Evolutionary conservation across 768 basidiomycete genomes (phyloP), one percentile per base, ranked within the genome.

Genomic region (Butyriboletus loyo): DNA sequence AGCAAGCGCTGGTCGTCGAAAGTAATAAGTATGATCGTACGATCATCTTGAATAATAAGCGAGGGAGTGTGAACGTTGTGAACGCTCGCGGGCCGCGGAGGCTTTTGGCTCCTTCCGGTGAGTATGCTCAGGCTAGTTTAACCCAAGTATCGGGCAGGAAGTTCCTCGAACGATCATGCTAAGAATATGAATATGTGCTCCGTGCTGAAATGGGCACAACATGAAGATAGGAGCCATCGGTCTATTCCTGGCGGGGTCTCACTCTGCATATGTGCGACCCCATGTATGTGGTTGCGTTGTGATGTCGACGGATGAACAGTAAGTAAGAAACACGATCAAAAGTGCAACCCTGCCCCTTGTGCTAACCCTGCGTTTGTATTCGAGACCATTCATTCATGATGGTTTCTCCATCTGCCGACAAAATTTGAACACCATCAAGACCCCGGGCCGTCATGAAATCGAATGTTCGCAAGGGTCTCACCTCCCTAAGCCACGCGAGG

Each of bases 1-100:
- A 14, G n/a, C 34, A 24, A 57, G 7, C 28, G 36, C n/a, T 17
- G 24, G 34, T 25, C 25, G n/a, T 14, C 28, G 19, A 44, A 9
- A 30, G 27, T 15, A 19, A 30, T 30, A 13, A 37, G 6, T n/a
- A n/a, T n/a, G n/a, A n/a, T n/a, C n/a, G n/a, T n/a, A n/a, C n/a
- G n/a, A n/a, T 25, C 25, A 22, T 14, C 28, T 24, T 49, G 7
- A 30, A 32, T 15, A 19, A 30, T 30, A 13, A 37, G 6, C 34
- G n/a, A 30, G 21, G 19, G 30, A 17, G 39, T 37, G 53, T 46
- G 53, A 61, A 60, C 36, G 19, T 35, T 58, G n/a, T 27, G 17
- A 17, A 36, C n/a, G 35, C 35, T 36, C 35, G 35, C 35, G 19
- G 28, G 13, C 42, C 55, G 50, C 59, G 50, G 54, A 4, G 39